Evolutionary conservation across 2,329 filamentous ascomycete genomes (phyloP).

Genomic region (Monosporascus sp.): DNA sequence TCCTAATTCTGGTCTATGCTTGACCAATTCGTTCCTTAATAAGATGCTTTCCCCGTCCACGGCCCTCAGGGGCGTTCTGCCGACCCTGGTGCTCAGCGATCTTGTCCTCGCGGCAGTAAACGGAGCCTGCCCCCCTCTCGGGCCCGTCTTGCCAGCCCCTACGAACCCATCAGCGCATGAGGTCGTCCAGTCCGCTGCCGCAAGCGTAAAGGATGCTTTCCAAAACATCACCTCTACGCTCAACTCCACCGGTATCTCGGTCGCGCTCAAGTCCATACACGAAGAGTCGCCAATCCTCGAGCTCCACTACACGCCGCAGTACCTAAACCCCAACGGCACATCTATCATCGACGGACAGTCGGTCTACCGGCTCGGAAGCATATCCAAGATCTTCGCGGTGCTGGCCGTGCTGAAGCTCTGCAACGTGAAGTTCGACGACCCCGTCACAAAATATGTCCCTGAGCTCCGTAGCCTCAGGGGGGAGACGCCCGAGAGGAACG

Average conservation of each 20-base stretch:
- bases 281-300: conserved; percentile 33
- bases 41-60: conserved; percentile 4
- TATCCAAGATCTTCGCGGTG: conserved; percentile 30
- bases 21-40: not conserved
- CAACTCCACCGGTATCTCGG: conserved; percentile 30
- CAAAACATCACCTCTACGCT: conserved; percentile 22
- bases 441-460: conserved; percentile 20
- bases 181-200: conserved; percentile 23
- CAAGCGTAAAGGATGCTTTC: conserved; percentile 18
- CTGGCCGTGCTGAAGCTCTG: conserved; percentile 18
- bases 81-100: conserved; percentile 9
- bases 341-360: conserved; percentile 25
- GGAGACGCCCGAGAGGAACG: conserved; percentile 14
- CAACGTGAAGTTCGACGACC: conserved; percentile 16
- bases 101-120: conserved; percentile 17
- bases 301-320: conserved; percentile 35
- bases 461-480: conserved; percentile 18
- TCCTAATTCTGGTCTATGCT: not conserved
- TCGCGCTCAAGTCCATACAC: conserved; percentile 38
- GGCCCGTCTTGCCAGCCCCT: conserved; percentile 35
- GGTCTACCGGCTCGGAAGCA: conserved; percentile 32
- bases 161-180: conserved; percentile 26
- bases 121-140: conserved; percentile 39
- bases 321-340: conserved; percentile 23
- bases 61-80: not conserved